phyloP scores from a whole-genome alignment of 495 filamentous ascomycete species.

The Paragyromitra xinjiangensis region DNA sequence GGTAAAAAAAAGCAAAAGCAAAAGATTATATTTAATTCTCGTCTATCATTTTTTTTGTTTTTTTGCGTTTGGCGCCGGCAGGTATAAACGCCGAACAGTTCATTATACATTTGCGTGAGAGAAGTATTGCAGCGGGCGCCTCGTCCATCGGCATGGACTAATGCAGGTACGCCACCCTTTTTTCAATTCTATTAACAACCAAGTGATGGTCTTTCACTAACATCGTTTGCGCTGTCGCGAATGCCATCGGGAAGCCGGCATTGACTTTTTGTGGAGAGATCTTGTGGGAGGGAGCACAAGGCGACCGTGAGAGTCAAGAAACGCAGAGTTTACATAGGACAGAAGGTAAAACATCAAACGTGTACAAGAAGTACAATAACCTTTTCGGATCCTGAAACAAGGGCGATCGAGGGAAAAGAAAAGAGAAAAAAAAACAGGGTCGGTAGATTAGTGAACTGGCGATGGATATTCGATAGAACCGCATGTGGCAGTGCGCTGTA shows the following conservation, averaged over 20 bases:
- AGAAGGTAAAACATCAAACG: constrained; percentile 40
- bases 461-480: constrained; percentile 34
- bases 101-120: constrained; percentile 30
- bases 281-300: not conserved
- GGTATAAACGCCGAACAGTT: constrained; percentile 43
- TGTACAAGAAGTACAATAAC: constrained; percentile 38
- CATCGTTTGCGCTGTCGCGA: constrained; percentile 19
- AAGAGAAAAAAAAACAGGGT: constrained; percentile 8
- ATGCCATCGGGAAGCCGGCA: constrained; percentile 19
- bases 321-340: constrained; percentile 35
- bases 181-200: constrained; percentile 29
- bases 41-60: not conserved
- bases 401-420: constrained; percentile 15
- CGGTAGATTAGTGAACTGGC: constrained; percentile 38
- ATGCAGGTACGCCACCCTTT: constrained; percentile 50
- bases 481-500: constrained; percentile 50
- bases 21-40: not conserved
- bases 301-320: constrained; percentile 20
- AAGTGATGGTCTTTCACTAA: constrained; percentile 27
- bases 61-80: constrained; percentile 27
- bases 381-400: constrained; percentile 45
- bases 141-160: constrained; percentile 28
- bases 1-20: not conserved
- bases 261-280: not conserved
- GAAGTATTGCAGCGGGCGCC: constrained; percentile 17